Conservation (phyloP, 2,329 filamentous ascomycete genomes). For the Epichloe sp. region DNA sequence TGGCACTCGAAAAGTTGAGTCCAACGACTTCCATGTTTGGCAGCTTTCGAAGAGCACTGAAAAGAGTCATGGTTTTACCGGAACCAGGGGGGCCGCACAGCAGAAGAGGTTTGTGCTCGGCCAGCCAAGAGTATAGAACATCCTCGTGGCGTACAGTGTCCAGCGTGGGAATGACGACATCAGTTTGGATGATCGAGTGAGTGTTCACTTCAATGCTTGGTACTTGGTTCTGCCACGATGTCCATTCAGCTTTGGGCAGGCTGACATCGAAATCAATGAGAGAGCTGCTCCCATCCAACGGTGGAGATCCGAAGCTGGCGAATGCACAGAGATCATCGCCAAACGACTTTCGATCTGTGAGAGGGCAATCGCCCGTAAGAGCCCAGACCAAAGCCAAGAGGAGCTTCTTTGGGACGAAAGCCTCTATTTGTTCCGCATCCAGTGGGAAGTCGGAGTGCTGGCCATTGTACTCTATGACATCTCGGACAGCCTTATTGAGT, state of each 20-base stretch:
- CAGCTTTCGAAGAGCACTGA: constrained; percentile 90
- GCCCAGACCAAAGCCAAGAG: constrained; percentile 91
- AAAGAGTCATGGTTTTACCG: constrained; percentile 99
- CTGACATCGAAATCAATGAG: constrained; percentile 93
- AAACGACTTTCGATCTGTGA: constrained; percentile 76
- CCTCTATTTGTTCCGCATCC: constrained; percentile 78
- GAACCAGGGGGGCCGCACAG: constrained; percentile 96
- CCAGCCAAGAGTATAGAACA: constrained; percentile 98
- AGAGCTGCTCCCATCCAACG: constrained; percentile 63
- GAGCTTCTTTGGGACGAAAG: constrained; percentile 85
- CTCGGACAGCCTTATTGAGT: constrained; percentile 83
- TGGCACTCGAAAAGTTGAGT: constrained; percentile 98
- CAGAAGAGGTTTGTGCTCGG: constrained; percentile 92
- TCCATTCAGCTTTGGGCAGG: constrained; percentile 79
- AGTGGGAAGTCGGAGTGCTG: constrained; percentile 91
- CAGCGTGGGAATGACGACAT: constrained; percentile 94
- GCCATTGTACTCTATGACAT: constrained; percentile 88
- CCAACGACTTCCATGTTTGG: constrained; percentile 99
- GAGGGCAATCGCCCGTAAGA: constrained; percentile 84
- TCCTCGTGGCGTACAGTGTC: constrained; percentile 97
- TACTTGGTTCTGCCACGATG: constrained; percentile 87
- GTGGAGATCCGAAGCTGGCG: constrained; percentile 75
- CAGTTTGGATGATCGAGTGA: constrained; percentile 93
- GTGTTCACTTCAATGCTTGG: constrained; percentile 94
- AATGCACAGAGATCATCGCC: constrained; percentile 73